Evolutionary conservation across 2,329 filamentous ascomycete species (phyloP).

Genomic region (Calonectria pseudoturangicola): DNA sequence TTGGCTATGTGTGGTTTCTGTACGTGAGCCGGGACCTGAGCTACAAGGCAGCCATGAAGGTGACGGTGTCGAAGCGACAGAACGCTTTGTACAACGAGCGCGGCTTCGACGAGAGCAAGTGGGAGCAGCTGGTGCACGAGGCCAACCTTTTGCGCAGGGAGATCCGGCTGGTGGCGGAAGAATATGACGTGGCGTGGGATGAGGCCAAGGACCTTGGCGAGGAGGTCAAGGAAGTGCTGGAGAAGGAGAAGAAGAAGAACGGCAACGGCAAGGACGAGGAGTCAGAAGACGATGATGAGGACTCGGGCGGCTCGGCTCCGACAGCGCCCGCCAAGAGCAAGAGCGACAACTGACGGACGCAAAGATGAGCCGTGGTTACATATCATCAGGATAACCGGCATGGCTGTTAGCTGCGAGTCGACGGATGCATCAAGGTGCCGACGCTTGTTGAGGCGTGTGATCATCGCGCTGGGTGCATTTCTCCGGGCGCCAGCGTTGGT

Average conservation of each 20-base stretch:
- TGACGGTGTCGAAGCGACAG: constrained; percentile 88
- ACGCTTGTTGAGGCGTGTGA: constrained; percentile 34
- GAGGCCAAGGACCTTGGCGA: constrained; percentile 84
- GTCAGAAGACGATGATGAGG: constrained; percentile 62
- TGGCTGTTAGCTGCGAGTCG: constrained; percentile 5
- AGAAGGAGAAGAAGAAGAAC: constrained; percentile 68
- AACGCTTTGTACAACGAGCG: constrained; percentile 83
- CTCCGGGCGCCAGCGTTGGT: constrained; percentile 12
- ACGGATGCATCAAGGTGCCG: constrained; percentile 5
- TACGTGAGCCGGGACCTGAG: constrained; percentile 93
- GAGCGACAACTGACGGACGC: constrained; percentile 22
- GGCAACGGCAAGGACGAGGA: constrained; percentile 61
- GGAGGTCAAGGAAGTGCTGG: constrained; percentile 75
- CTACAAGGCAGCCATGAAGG: constrained; percentile 90
- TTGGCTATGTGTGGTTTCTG: constrained; percentile 94
- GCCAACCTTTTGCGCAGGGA: constrained; percentile 86
- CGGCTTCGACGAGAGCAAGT: constrained; percentile 84
- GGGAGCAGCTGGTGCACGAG: constrained; percentile 87
- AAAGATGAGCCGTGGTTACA: constrained; percentile 18
- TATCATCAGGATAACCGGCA: constrained; percentile 31
- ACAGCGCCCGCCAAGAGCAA: constrained; percentile 25
- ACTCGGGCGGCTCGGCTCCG: constrained; percentile 47
- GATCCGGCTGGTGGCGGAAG: constrained; percentile 85
- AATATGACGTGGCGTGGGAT: constrained; percentile 95
- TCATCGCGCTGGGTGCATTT: constrained; percentile 2